phyloP scores from a whole-genome alignment of 2,329 filamentous ascomycete species.

The Pestalotiopsis sp. region DNA sequence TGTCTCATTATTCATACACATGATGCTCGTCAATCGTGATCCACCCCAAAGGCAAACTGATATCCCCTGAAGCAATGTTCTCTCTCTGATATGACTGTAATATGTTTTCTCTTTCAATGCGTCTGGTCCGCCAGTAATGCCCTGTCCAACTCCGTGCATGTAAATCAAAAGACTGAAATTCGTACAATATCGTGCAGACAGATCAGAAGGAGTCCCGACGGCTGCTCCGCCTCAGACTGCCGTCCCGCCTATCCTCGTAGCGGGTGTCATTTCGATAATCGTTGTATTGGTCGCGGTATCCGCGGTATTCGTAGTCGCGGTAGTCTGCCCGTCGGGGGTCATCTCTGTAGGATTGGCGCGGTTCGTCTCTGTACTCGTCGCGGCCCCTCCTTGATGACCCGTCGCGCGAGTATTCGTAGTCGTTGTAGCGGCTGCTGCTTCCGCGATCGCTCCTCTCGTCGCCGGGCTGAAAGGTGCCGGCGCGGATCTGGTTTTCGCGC shows the following conservation, averaged over 20 bases:
- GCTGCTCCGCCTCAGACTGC: conserved; percentile 18
- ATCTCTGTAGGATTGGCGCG: neutral
- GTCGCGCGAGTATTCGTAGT: conserved; percentile 1
- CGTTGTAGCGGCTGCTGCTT: conserved; percentile 1
- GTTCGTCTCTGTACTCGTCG: conserved; percentile 1
- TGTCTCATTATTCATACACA: neutral
- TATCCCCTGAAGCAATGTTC: neutral
- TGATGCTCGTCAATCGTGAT: neutral
- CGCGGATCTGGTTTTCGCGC: conserved; percentile 17
- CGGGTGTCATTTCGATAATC: conserved; percentile 17
- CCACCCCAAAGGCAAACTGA: too few species aligned
- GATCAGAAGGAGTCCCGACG: conserved; percentile 29
- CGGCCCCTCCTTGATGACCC: conserved; percentile 1
- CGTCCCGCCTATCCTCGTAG: conserved; percentile 20
- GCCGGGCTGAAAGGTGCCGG: conserved; percentile 13
- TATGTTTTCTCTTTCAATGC: neutral
- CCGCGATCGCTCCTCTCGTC: neutral
- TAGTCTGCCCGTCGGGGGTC: conserved; percentile 9
- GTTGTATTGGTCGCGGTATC: conserved; percentile 21
- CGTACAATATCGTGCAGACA: neutral
- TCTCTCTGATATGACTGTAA: neutral
- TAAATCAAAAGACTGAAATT: neutral
- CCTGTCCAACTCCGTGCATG: neutral
- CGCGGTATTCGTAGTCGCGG: conserved; percentile 15
- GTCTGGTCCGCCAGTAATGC: neutral